These are phyloP conservation scores for Pilasporangium apinafurcum DNA, from an alignment of 352 stramenopile genomes.

Conservation along the genomic window DNA sequence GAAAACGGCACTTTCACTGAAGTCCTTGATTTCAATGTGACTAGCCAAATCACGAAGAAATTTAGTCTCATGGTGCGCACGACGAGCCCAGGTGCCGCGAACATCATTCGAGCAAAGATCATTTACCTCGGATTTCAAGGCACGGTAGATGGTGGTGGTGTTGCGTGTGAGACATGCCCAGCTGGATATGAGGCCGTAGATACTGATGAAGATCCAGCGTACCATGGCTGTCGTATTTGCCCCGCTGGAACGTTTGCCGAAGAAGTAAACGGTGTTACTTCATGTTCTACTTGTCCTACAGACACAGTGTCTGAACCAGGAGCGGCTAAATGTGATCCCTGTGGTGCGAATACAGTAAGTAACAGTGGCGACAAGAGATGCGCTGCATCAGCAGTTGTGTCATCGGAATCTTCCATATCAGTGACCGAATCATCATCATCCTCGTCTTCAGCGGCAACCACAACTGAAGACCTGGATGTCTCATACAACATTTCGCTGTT, in stretches of 20 bases:
- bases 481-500: conserved; percentile 75
- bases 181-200: conserved; percentile 34
- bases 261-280: conserved; percentile 21
- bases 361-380: conserved; percentile 27
- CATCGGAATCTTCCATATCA: conserved; percentile 22
- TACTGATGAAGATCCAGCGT: conserved; percentile 10
- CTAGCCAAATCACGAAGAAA: conserved; percentile 28
- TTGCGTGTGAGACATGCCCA: conserved; percentile 48
- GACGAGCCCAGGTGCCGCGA: conserved; percentile 28
- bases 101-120: conserved; percentile 45
- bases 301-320: conserved; percentile 59
- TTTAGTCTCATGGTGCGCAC: conserved; percentile 58
- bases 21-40: conserved; percentile 48
- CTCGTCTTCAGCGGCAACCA: conserved; percentile 4
- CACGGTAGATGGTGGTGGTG: conserved; percentile 39
- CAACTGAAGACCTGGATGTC: conserved; percentile 19
- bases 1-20: conserved; percentile 65
- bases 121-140: conserved; percentile 41
- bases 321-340: conserved; percentile 37
- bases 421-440: conserved; percentile 11
- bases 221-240: conserved; percentile 48
- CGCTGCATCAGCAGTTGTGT: conserved; percentile 35
- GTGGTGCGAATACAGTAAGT: conserved; percentile 64
- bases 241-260: conserved; percentile 44
- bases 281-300: conserved; percentile 41